Conservation (phyloP, 2,329 filamentous ascomycete species). For the Calonectria ilicicola region DNA sequence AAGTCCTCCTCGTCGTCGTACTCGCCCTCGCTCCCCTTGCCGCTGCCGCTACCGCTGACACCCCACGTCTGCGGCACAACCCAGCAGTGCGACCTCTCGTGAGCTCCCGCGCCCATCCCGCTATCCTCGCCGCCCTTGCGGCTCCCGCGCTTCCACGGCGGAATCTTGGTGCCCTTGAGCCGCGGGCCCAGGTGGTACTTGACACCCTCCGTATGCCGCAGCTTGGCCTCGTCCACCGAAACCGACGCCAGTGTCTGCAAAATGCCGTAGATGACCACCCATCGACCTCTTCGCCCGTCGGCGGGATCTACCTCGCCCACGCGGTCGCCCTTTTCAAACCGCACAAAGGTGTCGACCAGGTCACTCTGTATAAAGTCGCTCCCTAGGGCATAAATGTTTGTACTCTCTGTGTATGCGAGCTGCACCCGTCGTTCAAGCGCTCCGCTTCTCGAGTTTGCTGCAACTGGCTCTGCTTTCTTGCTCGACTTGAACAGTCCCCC, state of each 20-base stretch:
- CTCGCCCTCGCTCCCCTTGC: slow-evolving; percentile 20
- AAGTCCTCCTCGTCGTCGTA: slow-evolving; percentile 24
- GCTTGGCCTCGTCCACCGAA: slow-evolving; percentile 66
- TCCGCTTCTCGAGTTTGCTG: slow-evolving; percentile 18
- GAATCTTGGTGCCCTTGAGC: slow-evolving; percentile 54
- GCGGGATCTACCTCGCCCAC: slow-evolving; percentile 64
- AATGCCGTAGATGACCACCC: slow-evolving; percentile 71
- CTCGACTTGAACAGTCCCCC: slow-evolving; percentile 44
- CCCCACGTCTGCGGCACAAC: slow-evolving; percentile 47
- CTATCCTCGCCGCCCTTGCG: slow-evolving; percentile 10
- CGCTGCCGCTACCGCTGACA: slow-evolving; percentile 47
- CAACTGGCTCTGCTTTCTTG: slow-evolving; percentile 45
- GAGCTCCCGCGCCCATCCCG: slow-evolving; percentile 52
- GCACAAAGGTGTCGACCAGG: slow-evolving; percentile 66
- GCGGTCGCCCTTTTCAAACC: slow-evolving; percentile 67
- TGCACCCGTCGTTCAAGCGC: slow-evolving; percentile 63
- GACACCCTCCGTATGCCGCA: slow-evolving; percentile 65
- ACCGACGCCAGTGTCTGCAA: slow-evolving; percentile 71
- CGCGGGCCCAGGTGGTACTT: slow-evolving; percentile 68
- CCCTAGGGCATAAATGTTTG: slow-evolving; percentile 68
- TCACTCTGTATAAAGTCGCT: slow-evolving; percentile 62
- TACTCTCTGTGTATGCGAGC: slow-evolving; percentile 70
- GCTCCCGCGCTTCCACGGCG: slow-evolving; percentile 62
- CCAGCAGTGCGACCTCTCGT: slow-evolving; percentile 68
- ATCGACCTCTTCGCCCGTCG: slow-evolving; percentile 68